Evolutionary conservation across 1,284 basidiomycete species (phyloP).

Genomic region (Apiotrichum sp.): DNA sequence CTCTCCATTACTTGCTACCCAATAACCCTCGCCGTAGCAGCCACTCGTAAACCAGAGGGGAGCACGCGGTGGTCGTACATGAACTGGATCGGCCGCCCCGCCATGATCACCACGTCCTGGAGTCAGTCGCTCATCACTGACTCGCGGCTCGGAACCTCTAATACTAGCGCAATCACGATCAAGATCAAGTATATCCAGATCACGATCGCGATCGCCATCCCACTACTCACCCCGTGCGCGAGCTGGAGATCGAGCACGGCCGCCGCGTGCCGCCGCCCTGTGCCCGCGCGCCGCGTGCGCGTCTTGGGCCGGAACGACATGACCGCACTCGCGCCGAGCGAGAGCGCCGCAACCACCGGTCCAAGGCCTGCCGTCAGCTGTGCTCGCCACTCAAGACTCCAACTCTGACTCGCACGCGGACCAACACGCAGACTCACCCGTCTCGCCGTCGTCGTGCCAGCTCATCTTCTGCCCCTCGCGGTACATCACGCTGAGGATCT

Average conservation of each 20-base stretch:
- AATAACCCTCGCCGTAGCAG: slow-evolving; percentile 35
- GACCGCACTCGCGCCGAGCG: slow-evolving; percentile 30
- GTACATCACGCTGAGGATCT: slow-evolving; percentile 40
- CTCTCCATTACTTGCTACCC: not conserved
- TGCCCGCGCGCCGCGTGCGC: not conserved
- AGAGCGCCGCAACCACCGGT: slow-evolving; percentile 36
- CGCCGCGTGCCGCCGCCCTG: not conserved
- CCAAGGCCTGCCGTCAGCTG: slow-evolving; percentile 29
- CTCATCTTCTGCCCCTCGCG: slow-evolving; percentile 44
- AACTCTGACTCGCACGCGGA: no score
- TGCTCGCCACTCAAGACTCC: not conserved
- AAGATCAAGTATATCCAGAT: no score
- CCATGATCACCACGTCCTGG: slow-evolving; percentile 41
- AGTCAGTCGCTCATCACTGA: no score
- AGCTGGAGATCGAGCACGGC: slow-evolving; percentile 10
- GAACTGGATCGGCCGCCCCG: slow-evolving; percentile 31
- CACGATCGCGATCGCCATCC: no score
- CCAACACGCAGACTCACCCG: slow-evolving; percentile 18
- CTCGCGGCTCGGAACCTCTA: no score
- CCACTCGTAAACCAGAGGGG: slow-evolving; percentile 31
- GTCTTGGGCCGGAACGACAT: slow-evolving; percentile 36
- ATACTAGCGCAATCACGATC: no score
- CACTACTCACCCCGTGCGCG: slow-evolving; percentile 10
- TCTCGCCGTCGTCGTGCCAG: slow-evolving; percentile 44
- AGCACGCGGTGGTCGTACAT: slow-evolving; percentile 34